Base-by-base conservation (phyloP, 768 basidiomycete genomes). In the Macrolepiota albuminosa region DNA sequence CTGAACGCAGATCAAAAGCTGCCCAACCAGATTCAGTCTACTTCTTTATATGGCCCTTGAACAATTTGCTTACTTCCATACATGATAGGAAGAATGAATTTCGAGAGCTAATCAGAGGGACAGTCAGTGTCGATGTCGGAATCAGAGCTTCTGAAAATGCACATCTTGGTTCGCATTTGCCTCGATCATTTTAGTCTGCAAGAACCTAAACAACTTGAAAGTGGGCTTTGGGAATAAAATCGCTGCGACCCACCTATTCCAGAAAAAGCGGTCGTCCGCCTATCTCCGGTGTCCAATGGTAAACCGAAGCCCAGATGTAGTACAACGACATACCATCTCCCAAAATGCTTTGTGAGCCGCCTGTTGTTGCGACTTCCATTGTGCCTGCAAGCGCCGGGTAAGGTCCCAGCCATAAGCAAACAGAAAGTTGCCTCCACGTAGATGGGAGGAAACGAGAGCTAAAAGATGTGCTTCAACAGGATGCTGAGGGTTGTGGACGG, bases 251-350 rank as follows among this genome's bases (percentile, higher is more conserved):
- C 59, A 90, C 84, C 85, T 91, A 73, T 99, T 99, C 96, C 96
- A 99, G 75, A 98, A 98, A 76, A 99, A 99, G 63, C 95, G 83
- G 68, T 97, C 94, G 64, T 99, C 97, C 42, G 88, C 89, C 88
- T 95, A 66, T 16, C 61, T 31, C 43, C 11, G 24, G 16, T 60
- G 45, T 49, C 21, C 6, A 13, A 31, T 11, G 21, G 26, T 48
- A 11, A 10, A 42, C 3, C 1, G 4, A 40, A 24, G 46, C 29
- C 1, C 33, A 43, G 37, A 13, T 39, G 9, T 16, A 3, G 6
- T 39, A 14, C 54, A 39, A 26, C 29, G 36, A 79, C 84, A 57
- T 69, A 92, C 93, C 72, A 84, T 79, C 76, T 93, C 84, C 90
- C 89, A 95, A 50, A 91, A 76, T 10, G 87, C 77, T 69, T 76